Evolutionary conservation across 1,284 basidiomycete species (phyloP).

Genomic region (Marasmius oreades): DNA sequence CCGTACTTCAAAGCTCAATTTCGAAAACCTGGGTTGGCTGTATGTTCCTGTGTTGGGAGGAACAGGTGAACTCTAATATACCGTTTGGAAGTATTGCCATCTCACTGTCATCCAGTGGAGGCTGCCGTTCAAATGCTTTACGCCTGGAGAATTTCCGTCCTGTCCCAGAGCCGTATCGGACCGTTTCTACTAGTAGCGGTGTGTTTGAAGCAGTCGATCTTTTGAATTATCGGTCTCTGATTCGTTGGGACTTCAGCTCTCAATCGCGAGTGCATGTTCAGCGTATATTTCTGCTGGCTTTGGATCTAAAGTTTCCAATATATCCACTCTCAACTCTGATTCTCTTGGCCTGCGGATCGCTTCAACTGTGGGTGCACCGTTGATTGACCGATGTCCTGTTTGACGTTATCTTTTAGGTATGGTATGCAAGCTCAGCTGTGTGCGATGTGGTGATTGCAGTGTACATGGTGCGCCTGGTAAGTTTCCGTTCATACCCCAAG

Average conservation of each 20-base stretch:
- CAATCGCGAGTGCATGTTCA: background rate
- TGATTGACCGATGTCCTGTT: background rate
- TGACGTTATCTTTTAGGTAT: background rate
- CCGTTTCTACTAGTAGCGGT: background rate
- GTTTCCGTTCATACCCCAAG: background rate
- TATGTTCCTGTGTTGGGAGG: constrained; percentile 1
- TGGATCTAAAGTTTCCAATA: background rate
- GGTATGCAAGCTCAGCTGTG: background rate
- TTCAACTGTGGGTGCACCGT: background rate
- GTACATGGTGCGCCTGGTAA: background rate
- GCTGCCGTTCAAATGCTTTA: background rate
- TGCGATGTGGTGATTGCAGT: background rate
- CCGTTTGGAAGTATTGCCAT: background rate
- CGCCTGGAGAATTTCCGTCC: background rate
- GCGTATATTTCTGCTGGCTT: background rate
- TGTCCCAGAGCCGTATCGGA: background rate
- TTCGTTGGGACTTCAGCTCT: background rate
- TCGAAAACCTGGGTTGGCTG: background rate
- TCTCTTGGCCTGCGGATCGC: background rate
- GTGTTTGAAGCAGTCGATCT: no score
- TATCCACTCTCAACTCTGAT: background rate
- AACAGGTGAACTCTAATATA: background rate
- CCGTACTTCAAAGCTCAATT: background rate
- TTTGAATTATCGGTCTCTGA: background rate
- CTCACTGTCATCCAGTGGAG: background rate